Base-by-base conservation (phyloP, 2,329 filamentous ascomycete species). In the Sordariomycetes sp. region DNA sequence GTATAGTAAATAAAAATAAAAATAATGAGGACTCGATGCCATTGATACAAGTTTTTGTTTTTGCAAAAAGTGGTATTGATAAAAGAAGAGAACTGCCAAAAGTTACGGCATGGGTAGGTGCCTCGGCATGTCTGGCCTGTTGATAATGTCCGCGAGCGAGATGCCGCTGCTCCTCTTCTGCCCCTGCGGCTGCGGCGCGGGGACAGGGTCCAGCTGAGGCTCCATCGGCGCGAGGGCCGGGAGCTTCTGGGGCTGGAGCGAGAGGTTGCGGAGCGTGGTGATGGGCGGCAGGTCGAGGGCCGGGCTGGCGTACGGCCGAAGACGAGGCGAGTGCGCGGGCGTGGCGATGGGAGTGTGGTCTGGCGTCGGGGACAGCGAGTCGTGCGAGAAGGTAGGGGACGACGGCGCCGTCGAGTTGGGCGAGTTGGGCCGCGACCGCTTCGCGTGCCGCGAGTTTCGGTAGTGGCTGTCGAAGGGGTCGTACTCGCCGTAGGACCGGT, bases 321-420 rank as follows among this genome's bases (percentile, higher is more conserved):
- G 78, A 51, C 94, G 89, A 55, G 94, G 94, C 20, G 91, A 96
- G 71, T 97, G 94, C 51, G 91, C 92, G 4, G 92, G 92, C 5
- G 92, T 99, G 32, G 91, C 92, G 58, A 97, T 84, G n/a, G 92
- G 92, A n/a, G 94, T 97, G 75, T 96, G 91, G 67, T 97, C 92
- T 12, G 92, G 94, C 1, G 92, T 99, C 4, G 92, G 94, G 10
- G 92, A 97, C 53, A 92, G 80, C 12, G 92, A 96, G 71, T 96
- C 90, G 72, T 96, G 90, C 2, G 92, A 96, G 70, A 96, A 96
- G 3, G 91, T 96, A 28, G 92, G 92, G 35, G 92, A 97, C 28
- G 92, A 95, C 22, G 94, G 94, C 53, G 92, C 92, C 2, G 92
- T 97, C 10, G 91, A 96, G 72, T 95, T 90, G 56, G 92, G 94